Conservation (phyloP, 2,329 filamentous ascomycete genomes). For the Penicillium occitanis region DNA sequence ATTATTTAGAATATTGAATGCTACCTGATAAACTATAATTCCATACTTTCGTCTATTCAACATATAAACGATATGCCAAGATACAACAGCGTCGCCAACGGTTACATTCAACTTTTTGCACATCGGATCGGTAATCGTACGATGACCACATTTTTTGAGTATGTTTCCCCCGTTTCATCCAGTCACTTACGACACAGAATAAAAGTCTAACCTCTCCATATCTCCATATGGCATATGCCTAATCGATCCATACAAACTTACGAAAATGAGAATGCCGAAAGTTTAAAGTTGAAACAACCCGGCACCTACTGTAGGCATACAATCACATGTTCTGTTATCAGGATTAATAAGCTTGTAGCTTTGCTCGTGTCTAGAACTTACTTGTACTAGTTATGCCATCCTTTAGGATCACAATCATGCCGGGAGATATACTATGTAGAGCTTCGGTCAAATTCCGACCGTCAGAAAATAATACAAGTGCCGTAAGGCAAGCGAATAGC, state of each 20-base stretch:
- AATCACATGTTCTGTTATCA: background rate
- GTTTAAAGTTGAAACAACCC: background rate
- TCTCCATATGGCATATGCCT: background rate
- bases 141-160: background rate
- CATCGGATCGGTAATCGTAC: background rate
- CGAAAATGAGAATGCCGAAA: background rate
- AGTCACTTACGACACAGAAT: background rate
- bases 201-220: background rate
- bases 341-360: background rate
- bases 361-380: background rate
- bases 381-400: background rate
- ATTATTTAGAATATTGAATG: background rate
- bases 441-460: background rate
- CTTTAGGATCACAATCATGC: background rate
- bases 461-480: background rate
- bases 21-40: constrained; percentile 1
- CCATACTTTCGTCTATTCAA: background rate
- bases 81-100: background rate
- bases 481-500: background rate
- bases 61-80: background rate
- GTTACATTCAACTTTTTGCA: background rate
- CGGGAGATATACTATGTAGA: background rate
- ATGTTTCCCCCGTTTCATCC: background rate
- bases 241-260: background rate
- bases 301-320: background rate